These are phyloP conservation scores for Taxillus chinensis DNA, from an alignment of 164 flowering plant genomes.

Conservation along the genomic window DNA sequence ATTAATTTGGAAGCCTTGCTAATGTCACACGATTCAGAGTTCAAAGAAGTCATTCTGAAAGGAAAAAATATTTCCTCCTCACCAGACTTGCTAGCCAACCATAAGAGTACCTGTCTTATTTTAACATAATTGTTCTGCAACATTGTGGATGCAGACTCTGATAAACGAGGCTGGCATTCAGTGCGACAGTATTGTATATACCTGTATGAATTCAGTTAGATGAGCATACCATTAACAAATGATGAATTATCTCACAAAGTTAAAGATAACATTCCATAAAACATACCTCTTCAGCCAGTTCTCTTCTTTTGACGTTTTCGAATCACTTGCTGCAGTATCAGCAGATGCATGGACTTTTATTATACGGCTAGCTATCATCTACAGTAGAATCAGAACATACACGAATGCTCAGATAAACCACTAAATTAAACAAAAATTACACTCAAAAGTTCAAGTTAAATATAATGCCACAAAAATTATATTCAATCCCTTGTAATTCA, in stretches of 20 bases:
- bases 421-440: no score
- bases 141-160: conserved; percentile 70
- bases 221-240: conserved; percentile 2
- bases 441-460: not conserved
- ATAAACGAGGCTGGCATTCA: conserved; percentile 75
- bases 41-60: no score
- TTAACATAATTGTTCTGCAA: conserved; percentile 76
- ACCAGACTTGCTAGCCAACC: not conserved
- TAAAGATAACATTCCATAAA: not conserved
- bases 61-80: no score
- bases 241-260: not conserved
- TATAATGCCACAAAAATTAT: not conserved
- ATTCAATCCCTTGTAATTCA: not conserved
- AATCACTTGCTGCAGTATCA: conserved; percentile 33
- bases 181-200: conserved; percentile 81
- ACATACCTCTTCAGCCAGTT: conserved; percentile 90
- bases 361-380: conserved; percentile 90
- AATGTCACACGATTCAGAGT: no score
- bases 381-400: conserved; percentile 8
- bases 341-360: conserved; percentile 89
- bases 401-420: no score
- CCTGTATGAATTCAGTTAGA: conserved; percentile 29
- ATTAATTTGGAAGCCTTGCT: no score
- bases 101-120: conserved; percentile 72
- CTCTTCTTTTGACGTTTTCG: conserved; percentile 60